Percentiles rank a stretch among this genome's conserved stretches.
These are phyloP conservation scores for Nakazawaea ambrosiae DNA, from an alignment of 805 yeast genomes.

Conservation along the genomic window DNA sequence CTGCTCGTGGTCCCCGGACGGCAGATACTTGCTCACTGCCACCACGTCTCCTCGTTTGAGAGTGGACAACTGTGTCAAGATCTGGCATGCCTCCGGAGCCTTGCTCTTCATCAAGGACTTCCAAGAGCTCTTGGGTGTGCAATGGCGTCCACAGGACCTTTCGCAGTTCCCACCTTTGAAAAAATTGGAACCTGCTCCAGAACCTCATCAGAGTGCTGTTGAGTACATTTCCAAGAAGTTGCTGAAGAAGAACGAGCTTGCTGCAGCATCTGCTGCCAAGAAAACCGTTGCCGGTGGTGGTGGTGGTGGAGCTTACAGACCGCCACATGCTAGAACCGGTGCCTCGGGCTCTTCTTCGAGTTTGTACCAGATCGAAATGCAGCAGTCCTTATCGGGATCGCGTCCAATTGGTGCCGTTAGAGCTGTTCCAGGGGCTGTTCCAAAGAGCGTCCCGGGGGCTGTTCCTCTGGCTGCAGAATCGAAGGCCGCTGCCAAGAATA, in stretches of 20 bases:
- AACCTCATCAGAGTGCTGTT: conserved; percentile 64
- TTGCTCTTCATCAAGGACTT: conserved; percentile 73
- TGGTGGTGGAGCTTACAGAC: conserved; percentile 77
- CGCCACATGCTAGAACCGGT: conserved; percentile 83
- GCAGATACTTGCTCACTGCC: conserved; percentile 87
- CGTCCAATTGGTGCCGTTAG: neutral
- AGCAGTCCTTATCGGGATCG: conserved; percentile 12
- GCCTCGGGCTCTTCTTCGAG: conserved; percentile 24
- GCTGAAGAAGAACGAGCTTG: conserved; percentile 22
- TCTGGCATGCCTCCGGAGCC: conserved; percentile 89
- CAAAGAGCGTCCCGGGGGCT: conserved; percentile 53
- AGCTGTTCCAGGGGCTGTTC: conserved; percentile 18
- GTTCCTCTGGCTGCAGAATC: conserved; percentile 39
- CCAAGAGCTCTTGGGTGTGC: conserved; percentile 70
- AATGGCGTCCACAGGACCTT: conserved; percentile 72
- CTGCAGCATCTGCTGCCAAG: conserved; percentile 14
- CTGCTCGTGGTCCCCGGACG: conserved; percentile 98
- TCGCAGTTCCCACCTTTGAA: conserved; percentile 49
- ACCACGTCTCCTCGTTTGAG: conserved; percentile 95
- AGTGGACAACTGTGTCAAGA: conserved; percentile 90
- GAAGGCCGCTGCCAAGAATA: conserved; percentile 64
- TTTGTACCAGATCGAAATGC: conserved; percentile 51
- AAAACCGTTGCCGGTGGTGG: conserved; percentile 51
- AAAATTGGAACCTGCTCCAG: conserved; percentile 47
- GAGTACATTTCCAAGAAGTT: conserved; percentile 42